These are phyloP conservation scores for Piper longum DNA, from an alignment of 164 flowering plant species.

Conservation along the genomic window DNA sequence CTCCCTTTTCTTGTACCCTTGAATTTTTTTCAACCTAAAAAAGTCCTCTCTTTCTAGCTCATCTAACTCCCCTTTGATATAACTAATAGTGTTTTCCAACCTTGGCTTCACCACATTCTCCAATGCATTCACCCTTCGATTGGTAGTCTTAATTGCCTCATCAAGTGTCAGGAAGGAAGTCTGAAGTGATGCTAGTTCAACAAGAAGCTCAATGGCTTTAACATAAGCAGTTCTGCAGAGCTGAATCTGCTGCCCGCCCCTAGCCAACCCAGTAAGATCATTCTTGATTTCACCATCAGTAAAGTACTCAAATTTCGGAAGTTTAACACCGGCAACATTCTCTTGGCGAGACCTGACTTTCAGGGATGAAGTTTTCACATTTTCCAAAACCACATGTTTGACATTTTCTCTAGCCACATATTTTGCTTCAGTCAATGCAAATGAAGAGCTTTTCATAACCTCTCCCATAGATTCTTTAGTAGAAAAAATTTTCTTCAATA, in stretches of 20 bases:
- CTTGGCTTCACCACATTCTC: conserved; percentile 96
- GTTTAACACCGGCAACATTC: conserved; percentile 90
- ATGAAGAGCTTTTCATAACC: conserved; percentile 72
- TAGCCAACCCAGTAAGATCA: conserved; percentile 80
- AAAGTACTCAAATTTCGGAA: conserved; percentile 79
- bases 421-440: conserved; percentile 85
- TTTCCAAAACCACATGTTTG: conserved; percentile 80
- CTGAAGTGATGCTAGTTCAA: conserved; percentile 92
- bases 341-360: conserved; percentile 74
- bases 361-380: conserved; percentile 57
- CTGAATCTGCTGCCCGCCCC: conserved; percentile 96
- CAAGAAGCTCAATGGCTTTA: conserved; percentile 84
- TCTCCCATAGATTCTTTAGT: conserved; percentile 93
- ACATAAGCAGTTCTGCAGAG: conserved; percentile 69
- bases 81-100: conserved; percentile 70
- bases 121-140: conserved; percentile 90
- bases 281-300: conserved; percentile 84
- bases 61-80: conserved; percentile 85
- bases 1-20: conserved; percentile 84
- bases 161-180: conserved; percentile 89
- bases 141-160: conserved; percentile 90
- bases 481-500: conserved; percentile 74
- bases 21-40: conserved; percentile 89
- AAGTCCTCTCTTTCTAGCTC: conserved; percentile 96
- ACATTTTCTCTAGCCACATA: conserved; percentile 92